Percentiles rank a stretch among this genome's conserved stretches.
These are phyloP conservation scores for Sphaceloma murrayae DNA, from an alignment of 2,329 filamentous ascomycete species.

Conservation along the genomic window DNA sequence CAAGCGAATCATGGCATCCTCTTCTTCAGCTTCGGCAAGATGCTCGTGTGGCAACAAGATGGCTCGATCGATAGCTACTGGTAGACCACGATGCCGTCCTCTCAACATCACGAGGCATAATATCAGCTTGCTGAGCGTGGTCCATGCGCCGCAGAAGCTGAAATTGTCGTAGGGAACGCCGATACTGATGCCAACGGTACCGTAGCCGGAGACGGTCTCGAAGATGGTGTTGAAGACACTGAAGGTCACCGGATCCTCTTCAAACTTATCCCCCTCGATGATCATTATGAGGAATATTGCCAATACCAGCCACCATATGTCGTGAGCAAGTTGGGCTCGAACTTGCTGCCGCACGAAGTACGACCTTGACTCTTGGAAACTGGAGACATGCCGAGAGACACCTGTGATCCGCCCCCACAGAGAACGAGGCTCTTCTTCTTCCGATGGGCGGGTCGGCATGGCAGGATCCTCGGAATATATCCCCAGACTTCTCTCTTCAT, in stretches of 20 bases:
- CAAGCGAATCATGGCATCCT: conserved; percentile 28
- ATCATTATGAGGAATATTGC: conserved; percentile 40
- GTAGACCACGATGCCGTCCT: conserved; percentile 46
- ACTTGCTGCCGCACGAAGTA: conserved; percentile 37
- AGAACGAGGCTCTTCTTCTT: conserved; percentile 4
- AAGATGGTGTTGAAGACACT: conserved; percentile 40
- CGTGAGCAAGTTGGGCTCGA: conserved; percentile 39
- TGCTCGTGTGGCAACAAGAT: conserved; percentile 32
- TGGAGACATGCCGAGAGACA: conserved; percentile 10
- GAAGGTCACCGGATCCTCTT: conserved; percentile 29
- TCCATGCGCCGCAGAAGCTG: conserved; percentile 41
- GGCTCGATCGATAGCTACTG: conserved; percentile 45
- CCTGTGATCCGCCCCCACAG: conserved; percentile 11
- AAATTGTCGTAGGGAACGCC: conserved; percentile 38
- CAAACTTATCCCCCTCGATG: conserved; percentile 33
- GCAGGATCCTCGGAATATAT: conserved; percentile 40
- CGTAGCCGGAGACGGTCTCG: conserved; percentile 35
- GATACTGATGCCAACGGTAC: conserved; percentile 37
- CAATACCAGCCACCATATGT: conserved; percentile 38
- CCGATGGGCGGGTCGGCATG: neutral
- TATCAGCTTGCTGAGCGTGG: conserved; percentile 44
- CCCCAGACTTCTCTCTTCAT: conserved; percentile 53
- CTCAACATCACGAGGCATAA: conserved; percentile 48
- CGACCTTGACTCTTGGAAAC: conserved; percentile 25
- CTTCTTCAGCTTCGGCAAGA: conserved; percentile 28